Evolutionary conservation across 2,329 filamentous ascomycete species (phyloP).

Genomic region (Sclerotinia glacialis): DNA sequence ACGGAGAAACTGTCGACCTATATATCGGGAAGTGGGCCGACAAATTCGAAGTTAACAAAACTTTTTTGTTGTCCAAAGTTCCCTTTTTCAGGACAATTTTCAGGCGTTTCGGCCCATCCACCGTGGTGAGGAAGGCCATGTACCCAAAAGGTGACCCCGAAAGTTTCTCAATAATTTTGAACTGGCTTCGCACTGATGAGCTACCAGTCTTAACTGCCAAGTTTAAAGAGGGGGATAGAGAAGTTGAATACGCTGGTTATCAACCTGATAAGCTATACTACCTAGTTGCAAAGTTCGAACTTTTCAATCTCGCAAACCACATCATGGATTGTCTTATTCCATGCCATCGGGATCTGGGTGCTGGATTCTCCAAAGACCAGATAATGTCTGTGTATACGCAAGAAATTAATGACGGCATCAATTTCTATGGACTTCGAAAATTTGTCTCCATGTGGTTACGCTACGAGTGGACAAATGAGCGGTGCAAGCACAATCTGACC

Average conservation of each 20-base stretch:
- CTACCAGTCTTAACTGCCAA: neutral
- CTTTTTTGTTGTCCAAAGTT: neutral
- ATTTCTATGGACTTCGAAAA: neutral
- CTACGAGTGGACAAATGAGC: too few relatives aligned
- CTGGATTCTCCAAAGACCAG: neutral
- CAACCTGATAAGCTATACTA: neutral
- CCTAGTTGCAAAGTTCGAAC: rapidly evolving
- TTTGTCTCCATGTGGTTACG: neutral
- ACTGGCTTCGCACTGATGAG: neutral
- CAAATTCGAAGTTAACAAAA: neutral
- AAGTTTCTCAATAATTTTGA: neutral
- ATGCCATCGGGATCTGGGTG: neutral
- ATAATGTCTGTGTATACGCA: neutral
- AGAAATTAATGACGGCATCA: too few relatives aligned
- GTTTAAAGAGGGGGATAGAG: rapidly evolving
- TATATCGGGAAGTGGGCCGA: rapidly evolving
- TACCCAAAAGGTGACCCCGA: too few relatives aligned
- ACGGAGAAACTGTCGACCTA: neutral
- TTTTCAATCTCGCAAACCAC: neutral
- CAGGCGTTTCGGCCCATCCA: too few relatives aligned
- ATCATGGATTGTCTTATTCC: neutral
- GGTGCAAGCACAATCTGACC: too few relatives aligned
- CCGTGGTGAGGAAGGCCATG: too few relatives aligned
- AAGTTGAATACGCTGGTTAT: neutral
- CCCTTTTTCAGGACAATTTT: rapidly evolving